Percentiles rank a stretch among this genome's conserved stretches.
These are phyloP conservation scores for Fagopyrum homotropicum DNA, from an alignment of 148 eudicot genomes.

Conservation along the genomic window DNA sequence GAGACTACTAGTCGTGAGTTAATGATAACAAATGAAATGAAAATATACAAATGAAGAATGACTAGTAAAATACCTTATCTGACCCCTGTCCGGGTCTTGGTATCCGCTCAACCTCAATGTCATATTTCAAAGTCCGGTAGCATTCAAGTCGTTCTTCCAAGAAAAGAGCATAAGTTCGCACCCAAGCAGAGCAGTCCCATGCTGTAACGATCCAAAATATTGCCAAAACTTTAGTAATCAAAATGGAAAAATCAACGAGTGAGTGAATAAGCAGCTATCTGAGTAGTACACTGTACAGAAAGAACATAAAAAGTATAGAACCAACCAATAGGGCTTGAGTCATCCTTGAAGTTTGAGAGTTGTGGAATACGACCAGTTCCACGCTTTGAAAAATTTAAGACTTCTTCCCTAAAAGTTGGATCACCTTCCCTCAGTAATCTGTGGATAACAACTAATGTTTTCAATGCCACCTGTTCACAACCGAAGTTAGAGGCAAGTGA, in stretches of 20 bases:
- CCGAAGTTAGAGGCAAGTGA: background rate
- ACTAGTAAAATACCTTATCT: slow-evolving; percentile 60
- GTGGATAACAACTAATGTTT: slow-evolving; percentile 85
- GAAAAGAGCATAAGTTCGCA: slow-evolving; percentile 82
- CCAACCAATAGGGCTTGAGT: slow-evolving; percentile 85
- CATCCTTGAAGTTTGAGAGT: slow-evolving; percentile 92
- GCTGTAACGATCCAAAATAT: slow-evolving; percentile 32
- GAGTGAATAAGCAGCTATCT: background rate
- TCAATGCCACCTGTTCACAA: slow-evolving; percentile 76
- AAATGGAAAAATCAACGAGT: background rate
- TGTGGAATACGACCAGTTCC: slow-evolving; percentile 70
- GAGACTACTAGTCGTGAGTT: background rate
- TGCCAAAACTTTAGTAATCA: background rate
- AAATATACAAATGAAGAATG: background rate
- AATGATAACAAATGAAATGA: background rate
- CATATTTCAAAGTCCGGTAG: slow-evolving; percentile 81
- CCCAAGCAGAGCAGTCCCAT: slow-evolving; percentile 99
- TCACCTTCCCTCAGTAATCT: slow-evolving; percentile 88
- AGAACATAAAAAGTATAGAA: slow-evolving; percentile 10
- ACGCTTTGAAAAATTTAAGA: slow-evolving; percentile 71
- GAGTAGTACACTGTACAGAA: background rate
- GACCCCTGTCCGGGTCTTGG: slow-evolving; percentile 74
- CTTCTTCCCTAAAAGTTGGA: slow-evolving; percentile 93
- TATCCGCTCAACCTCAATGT: slow-evolving; percentile 95
- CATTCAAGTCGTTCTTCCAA: slow-evolving; percentile 96